A percentile compares a stretch with the other conserved stretches of the same genome.
Evolutionary conservation across 2,329 filamentous ascomycete genomes (phyloP).

Genomic region (Xylaria sp.): DNA sequence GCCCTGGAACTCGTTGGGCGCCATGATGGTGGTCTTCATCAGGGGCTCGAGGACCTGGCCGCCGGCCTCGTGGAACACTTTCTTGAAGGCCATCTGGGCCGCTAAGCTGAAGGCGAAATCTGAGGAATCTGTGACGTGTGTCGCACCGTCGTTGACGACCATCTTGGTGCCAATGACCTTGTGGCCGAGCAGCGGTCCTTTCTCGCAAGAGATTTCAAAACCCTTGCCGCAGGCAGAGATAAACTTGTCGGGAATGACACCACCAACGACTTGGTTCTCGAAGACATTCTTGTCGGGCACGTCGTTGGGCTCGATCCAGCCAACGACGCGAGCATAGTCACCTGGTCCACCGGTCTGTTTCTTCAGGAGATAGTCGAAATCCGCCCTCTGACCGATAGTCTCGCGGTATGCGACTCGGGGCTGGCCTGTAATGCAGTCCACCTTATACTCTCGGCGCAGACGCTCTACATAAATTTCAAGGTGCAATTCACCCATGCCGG

Average conservation of each 20-base stretch:
- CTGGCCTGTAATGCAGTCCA: slow-evolving; percentile 94
- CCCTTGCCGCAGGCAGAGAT: slow-evolving; percentile 94
- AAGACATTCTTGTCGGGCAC: slow-evolving; percentile 81
- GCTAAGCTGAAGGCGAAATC: slow-evolving; percentile 96
- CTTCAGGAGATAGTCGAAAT: slow-evolving; percentile 94
- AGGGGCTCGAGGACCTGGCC: slow-evolving; percentile 92
- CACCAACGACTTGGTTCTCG: slow-evolving; percentile 87
- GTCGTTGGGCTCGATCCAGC: slow-evolving; percentile 88
- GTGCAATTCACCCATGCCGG: slow-evolving; percentile 97
- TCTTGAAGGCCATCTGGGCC: slow-evolving; percentile 95
- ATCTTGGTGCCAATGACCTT: slow-evolving; percentile 89
- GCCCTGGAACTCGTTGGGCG: slow-evolving; percentile 97
- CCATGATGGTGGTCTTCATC: slow-evolving; percentile 98
- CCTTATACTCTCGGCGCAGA: slow-evolving; percentile 95
- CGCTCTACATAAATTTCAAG: slow-evolving; percentile 98
- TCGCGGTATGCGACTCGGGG: slow-evolving; percentile 98
- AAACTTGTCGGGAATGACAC: slow-evolving; percentile 95
- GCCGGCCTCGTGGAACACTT: slow-evolving; percentile 83
- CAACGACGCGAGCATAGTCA: slow-evolving; percentile 92
- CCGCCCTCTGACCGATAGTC: slow-evolving; percentile 81
- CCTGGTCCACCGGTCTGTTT: slow-evolving; percentile 96
- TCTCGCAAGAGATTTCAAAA: slow-evolving; percentile 83
- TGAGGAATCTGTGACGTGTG: slow-evolving; percentile 96
- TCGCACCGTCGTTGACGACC: slow-evolving; percentile 95
- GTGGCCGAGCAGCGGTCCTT: slow-evolving; percentile 92